phyloP scores from a whole-genome alignment of 2,329 filamentous ascomycete species.

The Cadophora luteo-olivacea region DNA sequence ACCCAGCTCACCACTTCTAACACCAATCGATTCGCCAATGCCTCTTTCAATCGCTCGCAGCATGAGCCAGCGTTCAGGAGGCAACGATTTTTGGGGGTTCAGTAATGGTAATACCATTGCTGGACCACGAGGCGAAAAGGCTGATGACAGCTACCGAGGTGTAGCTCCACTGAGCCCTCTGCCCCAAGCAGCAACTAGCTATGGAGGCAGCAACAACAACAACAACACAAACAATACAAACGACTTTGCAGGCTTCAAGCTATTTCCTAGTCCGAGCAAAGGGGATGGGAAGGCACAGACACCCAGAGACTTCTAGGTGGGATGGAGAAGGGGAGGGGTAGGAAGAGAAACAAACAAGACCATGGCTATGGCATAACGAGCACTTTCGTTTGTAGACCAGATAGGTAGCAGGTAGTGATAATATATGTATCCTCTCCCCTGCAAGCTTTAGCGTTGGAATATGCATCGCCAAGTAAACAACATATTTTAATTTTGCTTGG shows the following conservation, averaged over 20 bases:
- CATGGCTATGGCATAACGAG: background rate
- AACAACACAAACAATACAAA: background rate
- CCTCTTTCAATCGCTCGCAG: constrained; percentile 28
- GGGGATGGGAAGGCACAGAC: background rate
- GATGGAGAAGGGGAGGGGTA: background rate
- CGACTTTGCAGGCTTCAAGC: constrained; percentile 11
- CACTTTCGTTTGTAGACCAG: constrained; percentile 12
- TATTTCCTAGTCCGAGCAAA: constrained; percentile 9
- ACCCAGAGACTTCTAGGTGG: constrained; percentile 21
- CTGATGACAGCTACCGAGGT: constrained; percentile 5
- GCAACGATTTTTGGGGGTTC: constrained; percentile 17
- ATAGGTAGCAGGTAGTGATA: constrained; percentile 18
- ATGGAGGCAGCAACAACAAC: background rate
- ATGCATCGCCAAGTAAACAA: background rate
- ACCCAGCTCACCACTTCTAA: constrained; percentile 30
- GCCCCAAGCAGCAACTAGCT: constrained; percentile 5
- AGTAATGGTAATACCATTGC: constrained; percentile 8
- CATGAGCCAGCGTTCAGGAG: constrained; percentile 28
- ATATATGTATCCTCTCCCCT: constrained; percentile 12
- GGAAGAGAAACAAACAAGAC: background rate
- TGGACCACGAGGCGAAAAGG: constrained; percentile 4
- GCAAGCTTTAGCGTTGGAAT: background rate
- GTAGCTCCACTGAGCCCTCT: constrained; percentile 21
- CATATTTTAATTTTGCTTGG: background rate
- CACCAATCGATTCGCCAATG: constrained; percentile 20